A percentile compares a stretch with the other conserved stretches of the same genome.
phyloP scores from a whole-genome alignment of 352 stramenopile species.

The Nothophytophthora sp. region DNA sequence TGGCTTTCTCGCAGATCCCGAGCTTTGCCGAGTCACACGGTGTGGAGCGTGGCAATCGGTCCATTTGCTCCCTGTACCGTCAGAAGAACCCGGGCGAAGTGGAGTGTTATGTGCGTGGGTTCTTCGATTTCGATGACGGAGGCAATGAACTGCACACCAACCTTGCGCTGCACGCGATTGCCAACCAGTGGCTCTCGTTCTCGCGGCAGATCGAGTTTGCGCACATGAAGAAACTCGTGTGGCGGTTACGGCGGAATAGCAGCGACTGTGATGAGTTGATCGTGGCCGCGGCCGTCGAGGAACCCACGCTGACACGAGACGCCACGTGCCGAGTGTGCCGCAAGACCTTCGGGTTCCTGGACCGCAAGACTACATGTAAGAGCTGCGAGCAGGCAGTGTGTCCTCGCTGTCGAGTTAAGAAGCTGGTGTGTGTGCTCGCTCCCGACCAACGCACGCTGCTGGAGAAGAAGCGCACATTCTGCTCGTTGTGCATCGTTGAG shows the following conservation, averaged over 20 bases:
- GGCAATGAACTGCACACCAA: conserved; percentile 22
- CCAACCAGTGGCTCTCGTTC: conserved; percentile 22
- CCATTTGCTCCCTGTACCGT: conserved; percentile 19
- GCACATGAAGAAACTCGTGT: conserved; percentile 31
- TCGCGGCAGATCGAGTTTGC: conserved; percentile 24
- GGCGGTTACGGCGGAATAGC: conserved; percentile 7
- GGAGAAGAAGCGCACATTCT: conserved; percentile 22
- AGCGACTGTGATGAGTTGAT: conserved; percentile 8
- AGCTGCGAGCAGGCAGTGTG: conserved; percentile 22
- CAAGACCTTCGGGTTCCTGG: conserved; percentile 21
- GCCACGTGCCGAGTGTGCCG: conserved; percentile 14
- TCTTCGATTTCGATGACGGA: conserved; percentile 28
- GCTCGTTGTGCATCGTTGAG: conserved; percentile 18
- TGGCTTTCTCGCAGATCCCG: conserved; percentile 15
- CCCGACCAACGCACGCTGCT: conserved; percentile 11
- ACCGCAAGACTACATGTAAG: conserved; percentile 26
- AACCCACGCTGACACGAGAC: conserved; percentile 11
- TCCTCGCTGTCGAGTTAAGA: conserved; percentile 27
- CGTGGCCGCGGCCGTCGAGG: conserved; percentile 1
- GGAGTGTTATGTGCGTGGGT: conserved; percentile 30
- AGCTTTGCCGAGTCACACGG: conserved; percentile 16
- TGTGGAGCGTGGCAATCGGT: conserved; percentile 22
- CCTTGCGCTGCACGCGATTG: conserved; percentile 19
- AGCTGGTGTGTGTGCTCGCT: conserved; percentile 17
- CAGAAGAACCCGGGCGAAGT: conserved; percentile 8